Evolutionary conservation across 148 eudicot genomes (phyloP), one percentile per base, ranked within the genome.

Genomic region (Rhododendron mucronatum): DNA sequence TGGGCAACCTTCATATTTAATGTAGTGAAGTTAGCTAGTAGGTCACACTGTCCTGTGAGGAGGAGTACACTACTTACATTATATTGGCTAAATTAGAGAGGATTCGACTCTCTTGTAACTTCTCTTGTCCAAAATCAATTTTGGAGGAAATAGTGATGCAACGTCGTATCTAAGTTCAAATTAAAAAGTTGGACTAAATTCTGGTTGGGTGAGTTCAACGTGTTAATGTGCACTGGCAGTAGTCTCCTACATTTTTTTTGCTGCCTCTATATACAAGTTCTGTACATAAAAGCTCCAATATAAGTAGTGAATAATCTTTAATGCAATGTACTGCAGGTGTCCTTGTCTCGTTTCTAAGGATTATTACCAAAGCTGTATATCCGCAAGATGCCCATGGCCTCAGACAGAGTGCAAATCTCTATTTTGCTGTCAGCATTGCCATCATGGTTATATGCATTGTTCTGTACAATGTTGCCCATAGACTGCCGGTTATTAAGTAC

Each of bases 361-460:
- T 97, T 83, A 89, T 97, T 26, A 94, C 98, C 57, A 97, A 97
- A 90, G 94, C 98, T 21, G 91, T 94, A 50, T 97, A 92, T 88
- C 89, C 99, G 9, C 98, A 95, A 93, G 93, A 95, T 81, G 73
- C 88, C 65, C 26, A 89, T 50, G 99, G 99, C 63, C 90, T 95
- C 45, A 91, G 99, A 86, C 84, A 90, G 63, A 97, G 99, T 55
- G 99, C 98, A 35, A 94, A 93, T 88, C 91, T 97, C 20, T 97
- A 97, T 89, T 97, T 97, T 83, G 75, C 88, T 28, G 93, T 97
- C 57, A 96, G 99, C 71, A 93, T 97, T 63, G 88, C 87, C 9
- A 86, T 94, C 28, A 94, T 97, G 98, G 13, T 95, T 53, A 37
- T 95, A 83, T 94, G 98, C 91, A 84, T 95, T 7, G 85, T 94